Conservation (phyloP, 495 filamentous ascomycete genomes). For the Xylaria venustula region DNA sequence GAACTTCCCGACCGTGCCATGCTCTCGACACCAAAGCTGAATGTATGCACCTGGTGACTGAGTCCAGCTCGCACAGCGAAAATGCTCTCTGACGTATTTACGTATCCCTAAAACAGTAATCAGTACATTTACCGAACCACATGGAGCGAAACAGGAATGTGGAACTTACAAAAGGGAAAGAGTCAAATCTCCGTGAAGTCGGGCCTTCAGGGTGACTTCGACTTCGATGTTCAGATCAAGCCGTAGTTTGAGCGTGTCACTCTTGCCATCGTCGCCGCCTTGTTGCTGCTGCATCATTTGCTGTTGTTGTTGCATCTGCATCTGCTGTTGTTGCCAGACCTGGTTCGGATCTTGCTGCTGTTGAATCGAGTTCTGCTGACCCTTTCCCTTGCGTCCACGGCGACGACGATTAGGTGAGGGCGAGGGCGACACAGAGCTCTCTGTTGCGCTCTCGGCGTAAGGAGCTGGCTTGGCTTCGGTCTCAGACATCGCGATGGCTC, state of each 20-base stretch:
- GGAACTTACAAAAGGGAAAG: conserved; percentile 70
- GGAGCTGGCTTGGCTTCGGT: conserved; percentile 12
- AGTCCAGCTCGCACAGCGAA: not conserved
- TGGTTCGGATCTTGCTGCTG: conserved; percentile 8
- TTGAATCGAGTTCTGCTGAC: conserved; percentile 1
- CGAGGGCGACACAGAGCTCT: conserved; percentile 11
- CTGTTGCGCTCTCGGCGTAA: conserved; percentile 9
- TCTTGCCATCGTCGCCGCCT: conserved; percentile 38
- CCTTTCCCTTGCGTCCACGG: conserved; percentile 1
- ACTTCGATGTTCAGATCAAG: conserved; percentile 81
- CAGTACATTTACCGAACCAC: not conserved
- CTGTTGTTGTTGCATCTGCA: conserved; percentile 29
- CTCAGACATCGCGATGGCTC: conserved; percentile 1
- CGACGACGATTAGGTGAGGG: conserved; percentile 3
- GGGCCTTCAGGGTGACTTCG: conserved; percentile 80
- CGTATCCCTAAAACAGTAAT: not conserved
- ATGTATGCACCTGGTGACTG: not conserved
- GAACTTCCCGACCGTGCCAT: not conserved
- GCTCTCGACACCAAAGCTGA: not conserved
- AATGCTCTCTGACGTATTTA: not conserved
- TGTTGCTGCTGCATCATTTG: conserved; percentile 24
- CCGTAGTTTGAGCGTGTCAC: conserved; percentile 66
- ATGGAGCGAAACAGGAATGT: not conserved
- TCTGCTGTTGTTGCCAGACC: conserved; percentile 17
- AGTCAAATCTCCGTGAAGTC: conserved; percentile 82